A percentile compares a stretch with the other conserved stretches of the same genome.
Evolutionary conservation across 495 filamentous ascomycete genomes (phyloP).

Genomic region (Tuber indicum): DNA sequence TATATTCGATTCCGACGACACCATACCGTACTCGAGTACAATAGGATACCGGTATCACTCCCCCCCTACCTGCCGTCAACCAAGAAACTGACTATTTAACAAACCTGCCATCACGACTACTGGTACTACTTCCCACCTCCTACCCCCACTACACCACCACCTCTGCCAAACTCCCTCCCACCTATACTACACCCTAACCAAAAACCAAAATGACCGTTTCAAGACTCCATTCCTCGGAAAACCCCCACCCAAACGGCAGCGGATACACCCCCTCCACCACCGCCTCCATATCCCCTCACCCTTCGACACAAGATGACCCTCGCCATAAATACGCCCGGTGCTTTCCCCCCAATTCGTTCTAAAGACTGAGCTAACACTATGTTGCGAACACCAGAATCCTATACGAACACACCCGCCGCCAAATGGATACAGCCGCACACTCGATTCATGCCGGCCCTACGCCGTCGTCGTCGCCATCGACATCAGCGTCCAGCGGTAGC

Average conservation of each 20-base stretch:
- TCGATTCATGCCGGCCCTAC: constrained; percentile 13
- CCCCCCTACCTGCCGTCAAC: not conserved
- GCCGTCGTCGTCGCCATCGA: not conserved
- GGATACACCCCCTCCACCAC: not conserved
- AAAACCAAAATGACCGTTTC: constrained; percentile 24
- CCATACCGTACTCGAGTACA: not conserved
- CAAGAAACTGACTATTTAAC: not conserved
- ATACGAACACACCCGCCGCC: constrained; percentile 36
- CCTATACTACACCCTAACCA: not conserved
- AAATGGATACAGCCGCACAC: constrained; percentile 30
- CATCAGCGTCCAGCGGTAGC: not conserved
- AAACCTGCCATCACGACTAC: not conserved
- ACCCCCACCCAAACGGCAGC: not conserved
- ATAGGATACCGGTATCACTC: not conserved
- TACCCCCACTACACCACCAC: not conserved
- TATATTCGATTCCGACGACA: not conserved
- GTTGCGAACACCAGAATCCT: constrained; percentile 23
- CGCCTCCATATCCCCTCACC: not conserved
- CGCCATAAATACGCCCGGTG: constrained; percentile 36
- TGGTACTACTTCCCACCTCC: not conserved
- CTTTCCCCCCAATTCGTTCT: not conserved
- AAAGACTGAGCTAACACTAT: not conserved
- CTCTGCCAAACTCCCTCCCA: too few relatives aligned
- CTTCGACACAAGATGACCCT: constrained; percentile 22
- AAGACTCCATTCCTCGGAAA: constrained; percentile 1